Conservation (phyloP, 108 stramenopile species). For the Stephanodiscus minutulus region DNA sequence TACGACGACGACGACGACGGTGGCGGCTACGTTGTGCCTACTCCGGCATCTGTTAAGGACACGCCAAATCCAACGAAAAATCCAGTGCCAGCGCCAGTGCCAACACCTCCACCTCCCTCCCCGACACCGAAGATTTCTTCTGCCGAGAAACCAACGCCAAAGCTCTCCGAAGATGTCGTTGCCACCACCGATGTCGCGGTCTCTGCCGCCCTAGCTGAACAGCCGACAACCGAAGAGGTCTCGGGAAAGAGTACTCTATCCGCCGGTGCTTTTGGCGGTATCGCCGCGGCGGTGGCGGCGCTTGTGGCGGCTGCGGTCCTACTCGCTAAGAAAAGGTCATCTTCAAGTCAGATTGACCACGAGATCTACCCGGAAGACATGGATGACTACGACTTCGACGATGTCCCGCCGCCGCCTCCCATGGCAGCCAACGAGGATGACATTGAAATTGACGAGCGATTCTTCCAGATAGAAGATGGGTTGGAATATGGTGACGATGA, state of each 20-base stretch:
- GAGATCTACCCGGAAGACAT: conserved; percentile 13
- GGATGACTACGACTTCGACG: background rate
- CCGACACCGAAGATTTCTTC: no score
- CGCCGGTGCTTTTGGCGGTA: background rate
- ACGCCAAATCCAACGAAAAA: no score
- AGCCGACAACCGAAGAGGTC: background rate
- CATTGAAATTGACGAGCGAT: conserved; percentile 5
- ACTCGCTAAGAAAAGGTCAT: background rate
- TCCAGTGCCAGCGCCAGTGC: no score
- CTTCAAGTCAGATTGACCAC: background rate
- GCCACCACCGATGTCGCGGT: background rate
- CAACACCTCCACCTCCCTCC: no score
- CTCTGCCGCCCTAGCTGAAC: no score
- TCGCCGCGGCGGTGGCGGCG: background rate
- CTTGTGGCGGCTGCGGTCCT: background rate
- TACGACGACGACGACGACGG: background rate
- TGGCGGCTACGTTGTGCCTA: background rate
- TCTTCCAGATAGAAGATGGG: background rate
- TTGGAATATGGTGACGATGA: background rate
- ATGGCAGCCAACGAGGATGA: conserved; percentile 9
- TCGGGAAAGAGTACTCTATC: background rate
- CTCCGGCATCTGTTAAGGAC: no score
- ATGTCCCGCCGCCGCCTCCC: conserved; percentile 10
- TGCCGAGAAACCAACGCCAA: no score
- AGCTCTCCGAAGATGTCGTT: background rate